Evolutionary conservation across 2,329 filamentous ascomycete genomes (phyloP).

Genomic region (Sclerotinia nivalis): DNA sequence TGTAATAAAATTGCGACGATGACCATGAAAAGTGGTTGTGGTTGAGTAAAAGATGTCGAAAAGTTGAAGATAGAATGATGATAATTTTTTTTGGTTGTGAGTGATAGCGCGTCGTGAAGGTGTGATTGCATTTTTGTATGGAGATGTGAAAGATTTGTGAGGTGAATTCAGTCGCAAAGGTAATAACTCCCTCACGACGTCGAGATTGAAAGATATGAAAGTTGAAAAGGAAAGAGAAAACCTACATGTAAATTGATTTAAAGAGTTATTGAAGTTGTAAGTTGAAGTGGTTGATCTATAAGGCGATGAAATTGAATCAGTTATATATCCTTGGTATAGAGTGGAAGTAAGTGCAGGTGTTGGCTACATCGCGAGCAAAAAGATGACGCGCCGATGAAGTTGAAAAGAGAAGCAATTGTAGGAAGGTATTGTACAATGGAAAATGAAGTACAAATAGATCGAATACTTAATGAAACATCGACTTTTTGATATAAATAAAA

Average conservation of each 20-base stretch:
- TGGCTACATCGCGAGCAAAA: conserved; percentile 5
- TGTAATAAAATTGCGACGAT: conserved; percentile 18
- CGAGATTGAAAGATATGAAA: conserved; percentile 26
- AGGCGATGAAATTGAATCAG: conserved; percentile 29
- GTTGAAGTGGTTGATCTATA: conserved; percentile 30
- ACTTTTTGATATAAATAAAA: conserved; percentile 6
- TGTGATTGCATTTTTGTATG: conserved; percentile 21
- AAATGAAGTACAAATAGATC: background rate
- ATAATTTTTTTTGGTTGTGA: background rate
- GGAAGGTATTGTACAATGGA: background rate
- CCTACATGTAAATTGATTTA: conserved; percentile 31
- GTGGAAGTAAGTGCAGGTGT: background rate
- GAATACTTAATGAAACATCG: background rate
- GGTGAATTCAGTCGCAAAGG: conserved; percentile 34
- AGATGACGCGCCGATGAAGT: conserved; percentile 20
- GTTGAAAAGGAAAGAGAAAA: conserved; percentile 23
- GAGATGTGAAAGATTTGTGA: conserved; percentile 18
- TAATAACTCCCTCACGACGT: conserved; percentile 29
- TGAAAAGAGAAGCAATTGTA: conserved; percentile 20
- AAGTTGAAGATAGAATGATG: background rate
- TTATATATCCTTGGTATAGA: background rate
- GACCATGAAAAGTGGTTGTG: conserved; percentile 27
- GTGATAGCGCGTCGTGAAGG: conserved; percentile 21
- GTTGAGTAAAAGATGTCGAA: background rate
- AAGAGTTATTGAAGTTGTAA: conserved; percentile 18